Conservation (phyloP, 2,329 filamentous ascomycete genomes). For the Ceratocystis smalleyi region DNA sequence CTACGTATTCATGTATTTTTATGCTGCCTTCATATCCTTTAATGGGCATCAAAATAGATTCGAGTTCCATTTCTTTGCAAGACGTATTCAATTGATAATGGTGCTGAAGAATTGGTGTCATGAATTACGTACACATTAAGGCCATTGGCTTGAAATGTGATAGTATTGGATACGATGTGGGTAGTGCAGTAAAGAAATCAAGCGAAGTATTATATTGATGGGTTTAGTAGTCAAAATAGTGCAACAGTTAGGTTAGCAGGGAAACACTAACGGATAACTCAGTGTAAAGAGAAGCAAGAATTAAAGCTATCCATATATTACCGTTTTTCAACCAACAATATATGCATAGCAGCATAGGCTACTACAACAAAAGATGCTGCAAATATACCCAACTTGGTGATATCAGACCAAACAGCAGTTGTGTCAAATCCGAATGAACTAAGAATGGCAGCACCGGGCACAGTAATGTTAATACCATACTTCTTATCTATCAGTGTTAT, state of each 20-base stretch:
- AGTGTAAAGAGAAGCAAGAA: background rate
- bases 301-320: conserved; percentile 18
- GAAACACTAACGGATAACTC: background rate
- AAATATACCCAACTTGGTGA: conserved; percentile 67
- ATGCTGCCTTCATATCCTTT: background rate
- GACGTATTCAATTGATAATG: background rate
- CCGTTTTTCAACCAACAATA: conserved; percentile 73
- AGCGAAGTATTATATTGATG: too few relatives aligned
- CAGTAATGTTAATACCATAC: conserved; percentile 89
- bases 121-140: too few relatives aligned
- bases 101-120: background rate
- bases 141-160: too few relatives aligned
- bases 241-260: background rate
- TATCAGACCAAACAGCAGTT: conserved; percentile 68
- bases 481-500: conserved; percentile 84
- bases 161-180: too few relatives aligned
- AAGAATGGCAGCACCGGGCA: conserved; percentile 84
- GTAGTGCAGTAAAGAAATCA: too few relatives aligned
- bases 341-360: conserved; percentile 84
- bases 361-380: conserved; percentile 70
- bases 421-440: conserved; percentile 93
- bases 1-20: conserved; percentile 11
- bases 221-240: too few relatives aligned
- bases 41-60: background rate
- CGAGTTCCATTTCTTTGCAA: background rate